These are phyloP conservation scores for Pseudocercospora cruenta DNA, from an alignment of 2,329 filamentous ascomycete species.

Conservation along the genomic window DNA sequence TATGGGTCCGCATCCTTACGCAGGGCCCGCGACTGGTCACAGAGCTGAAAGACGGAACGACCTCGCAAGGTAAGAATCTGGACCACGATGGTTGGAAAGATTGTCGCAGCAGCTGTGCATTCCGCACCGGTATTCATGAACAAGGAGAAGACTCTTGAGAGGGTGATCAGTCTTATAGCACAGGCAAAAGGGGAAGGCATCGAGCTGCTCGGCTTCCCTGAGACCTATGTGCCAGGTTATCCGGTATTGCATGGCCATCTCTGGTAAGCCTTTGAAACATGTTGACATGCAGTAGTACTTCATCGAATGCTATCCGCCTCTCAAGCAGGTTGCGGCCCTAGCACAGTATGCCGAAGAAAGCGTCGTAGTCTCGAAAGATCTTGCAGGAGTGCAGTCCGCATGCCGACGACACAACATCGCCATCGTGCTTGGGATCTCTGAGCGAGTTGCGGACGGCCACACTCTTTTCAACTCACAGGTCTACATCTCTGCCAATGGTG, in stretches of 20 bases:
- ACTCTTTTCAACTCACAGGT: constrained; percentile 2
- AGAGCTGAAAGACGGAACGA: no score
- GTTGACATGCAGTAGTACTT: background rate
- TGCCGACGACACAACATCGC: background rate
- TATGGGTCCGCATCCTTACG: no score
- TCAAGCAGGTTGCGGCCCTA: background rate
- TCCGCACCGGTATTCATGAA: constrained; percentile 1
- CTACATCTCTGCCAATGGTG: background rate
- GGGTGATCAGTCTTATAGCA: background rate
- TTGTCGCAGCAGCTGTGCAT: background rate
- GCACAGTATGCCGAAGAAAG: background rate
- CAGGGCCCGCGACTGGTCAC: no score
- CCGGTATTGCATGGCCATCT: background rate
- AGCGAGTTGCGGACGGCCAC: background rate
- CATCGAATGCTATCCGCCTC: background rate
- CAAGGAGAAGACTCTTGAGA: background rate
- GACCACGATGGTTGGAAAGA: background rate
- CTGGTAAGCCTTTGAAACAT: background rate
- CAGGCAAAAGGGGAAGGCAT: background rate
- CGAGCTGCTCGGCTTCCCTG: background rate
- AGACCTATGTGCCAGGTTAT: background rate
- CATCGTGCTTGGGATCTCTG: background rate
- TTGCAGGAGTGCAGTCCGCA: background rate
- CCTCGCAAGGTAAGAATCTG: no score
- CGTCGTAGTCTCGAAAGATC: background rate